Evolutionary conservation across 2,329 filamentous ascomycete species (phyloP), one percentile per base, ranked within the genome.

Genomic region (Neoarthrinium moseri): DNA sequence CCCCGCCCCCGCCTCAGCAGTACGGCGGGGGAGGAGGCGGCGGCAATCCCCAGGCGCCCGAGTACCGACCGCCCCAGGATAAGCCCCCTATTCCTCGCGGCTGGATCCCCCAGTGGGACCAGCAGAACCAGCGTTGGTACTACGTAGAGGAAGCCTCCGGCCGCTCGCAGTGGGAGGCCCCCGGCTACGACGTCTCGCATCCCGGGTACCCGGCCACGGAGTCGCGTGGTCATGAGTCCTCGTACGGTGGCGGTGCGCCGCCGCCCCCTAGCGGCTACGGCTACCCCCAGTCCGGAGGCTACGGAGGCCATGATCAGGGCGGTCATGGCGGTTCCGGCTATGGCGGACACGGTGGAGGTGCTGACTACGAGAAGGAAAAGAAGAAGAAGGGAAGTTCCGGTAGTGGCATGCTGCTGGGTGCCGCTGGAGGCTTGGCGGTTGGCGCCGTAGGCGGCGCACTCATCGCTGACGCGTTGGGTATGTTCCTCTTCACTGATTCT

Each of bases 101-200:
- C 53, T 87, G 84, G 83, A 67, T 70, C 22, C 71, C 81, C 20
- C 77, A 84, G 62, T 87, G 77, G 65, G 83, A 87, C 53, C 74
- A 79, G 47, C 72, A 70, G 47, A 69, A 73, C 49, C 78, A 83
- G 58, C 78, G 80, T 45, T 86, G 80, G 69, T 87, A 80, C 67
- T 88, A 84, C 57, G 72, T 81, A 46, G 81, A 87, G 61, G 68
- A 80, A 46, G 70, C 77, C 37, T 80, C 80, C 11, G 80, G 81
- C 17, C 75, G 74, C 47, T 77, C 80, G 0, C 82, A 50, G 26
- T 50, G 48, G 48, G 48, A 50, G n/a, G 48, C 48, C 37, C 39
- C 50, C 30, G 46, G 43, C 22, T 42, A 29, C 15, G 34, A 49
- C 33, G 29, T 30, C 12, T 24, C 39, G 10, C 39, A 27, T 2